Evolutionary conservation across 768 basidiomycete species (phyloP).

Genomic region (Russula dissimulans): DNA sequence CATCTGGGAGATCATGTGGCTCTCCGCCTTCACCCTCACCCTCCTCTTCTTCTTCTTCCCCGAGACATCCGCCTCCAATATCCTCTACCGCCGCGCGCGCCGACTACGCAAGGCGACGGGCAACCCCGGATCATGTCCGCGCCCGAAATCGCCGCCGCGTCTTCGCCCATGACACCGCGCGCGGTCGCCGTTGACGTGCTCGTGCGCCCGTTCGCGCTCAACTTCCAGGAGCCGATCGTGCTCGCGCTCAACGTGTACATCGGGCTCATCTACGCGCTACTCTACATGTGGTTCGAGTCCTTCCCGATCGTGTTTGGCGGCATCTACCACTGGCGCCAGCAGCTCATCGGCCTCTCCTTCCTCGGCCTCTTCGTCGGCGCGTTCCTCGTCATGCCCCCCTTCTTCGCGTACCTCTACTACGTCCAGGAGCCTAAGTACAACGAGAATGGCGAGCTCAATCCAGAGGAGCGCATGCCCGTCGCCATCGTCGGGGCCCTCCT

Average conservation of each 20-base stretch:
- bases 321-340: constrained; percentile 28
- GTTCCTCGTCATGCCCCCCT: constrained; percentile 7
- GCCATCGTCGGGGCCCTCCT: constrained; percentile 28
- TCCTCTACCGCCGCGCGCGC: background rate
- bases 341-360: constrained; percentile 27
- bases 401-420: constrained; percentile 16
- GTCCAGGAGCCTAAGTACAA: constrained; percentile 17
- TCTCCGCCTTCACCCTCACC: constrained; percentile 16
- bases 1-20: constrained; percentile 29
- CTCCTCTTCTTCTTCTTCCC: background rate
- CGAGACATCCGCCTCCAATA: background rate
- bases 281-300: constrained; percentile 30
- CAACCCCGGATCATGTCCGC: constrained; percentile 23
- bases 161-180: constrained; percentile 6
- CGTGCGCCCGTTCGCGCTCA: constrained; percentile 26
- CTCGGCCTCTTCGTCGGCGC: constrained; percentile 19
- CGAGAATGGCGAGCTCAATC: constrained; percentile 16
- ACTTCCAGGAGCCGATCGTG: constrained; percentile 27
- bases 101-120: constrained; percentile 18
- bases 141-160: constrained; percentile 22
- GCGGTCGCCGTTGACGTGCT: constrained; percentile 24
- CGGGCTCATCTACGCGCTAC: constrained; percentile 27
- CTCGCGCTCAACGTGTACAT: constrained; percentile 27
- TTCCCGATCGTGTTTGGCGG: constrained; percentile 29
- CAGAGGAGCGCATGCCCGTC: constrained; percentile 29